Evolutionary conservation across 2,329 filamentous ascomycete genomes (phyloP), one percentile per base, ranked within the genome.

Genomic region (Fusarium mangiferae): DNA sequence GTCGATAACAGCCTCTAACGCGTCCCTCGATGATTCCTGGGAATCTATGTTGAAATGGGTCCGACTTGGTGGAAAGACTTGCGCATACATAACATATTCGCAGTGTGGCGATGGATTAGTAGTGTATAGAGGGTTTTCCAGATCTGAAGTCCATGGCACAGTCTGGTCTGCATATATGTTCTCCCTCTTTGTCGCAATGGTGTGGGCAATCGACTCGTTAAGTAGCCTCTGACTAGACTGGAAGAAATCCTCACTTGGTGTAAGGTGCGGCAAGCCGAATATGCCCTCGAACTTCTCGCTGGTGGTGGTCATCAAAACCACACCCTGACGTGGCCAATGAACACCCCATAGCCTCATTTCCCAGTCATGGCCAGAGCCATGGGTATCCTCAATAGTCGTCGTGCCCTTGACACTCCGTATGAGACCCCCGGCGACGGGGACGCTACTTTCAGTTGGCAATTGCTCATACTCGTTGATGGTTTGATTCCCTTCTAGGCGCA

Each of bases 251-350:
- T 84, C 80, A 26, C 85, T 82, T 0, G 94, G 88, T 2, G 93
- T 87, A 58, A 99, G 88, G 81, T 98, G 95, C 33, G 96, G 95
- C 52, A 98, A 85, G 6, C 92, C 93, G 81, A 97, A 97, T 63
- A 98, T 92, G 48, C 96, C 95, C n/a, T 92, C 90, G 78, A 96
- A 96, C 84, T 97, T 98, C 79, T 98, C 93, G 81, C 95, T 98
- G 54, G 95, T 96, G 2, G 96, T 98, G 4, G 93, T 94, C 80
- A 98, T 85, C 41, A 98, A 85, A 56, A 96, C 90, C 20, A 91
- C 89, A 4, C 96, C 96, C 71, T 93, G 90, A n/a, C 89, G 88
- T 42, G 93, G 91, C 87, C 95, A 97, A 84, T 98, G 96, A 8
- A 97, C 88, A 7, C 96, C 96, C 82, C 94, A 92, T 56, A 98